A percentile compares a stretch with the other conserved stretches of the same genome.
These are phyloP conservation scores for Ulota crispa DNA, from an alignment of 225 moss, liverwort and hornwort species.

Conservation along the genomic window DNA sequence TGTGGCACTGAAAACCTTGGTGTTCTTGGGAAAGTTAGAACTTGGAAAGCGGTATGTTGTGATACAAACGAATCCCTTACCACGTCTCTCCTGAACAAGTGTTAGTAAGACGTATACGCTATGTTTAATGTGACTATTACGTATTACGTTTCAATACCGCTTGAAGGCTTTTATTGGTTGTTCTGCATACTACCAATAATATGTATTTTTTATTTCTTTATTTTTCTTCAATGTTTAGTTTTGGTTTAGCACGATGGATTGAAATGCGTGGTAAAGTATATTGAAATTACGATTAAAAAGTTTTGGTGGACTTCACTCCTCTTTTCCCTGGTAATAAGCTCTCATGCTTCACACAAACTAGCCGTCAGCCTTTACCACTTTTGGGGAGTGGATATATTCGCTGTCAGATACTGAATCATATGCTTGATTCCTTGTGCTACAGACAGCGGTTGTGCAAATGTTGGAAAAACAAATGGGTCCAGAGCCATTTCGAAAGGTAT, in stretches of 20 bases:
- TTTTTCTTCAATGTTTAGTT: background rate
- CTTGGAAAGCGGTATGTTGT: slow-evolving; percentile 89
- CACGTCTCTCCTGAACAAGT: slow-evolving; percentile 20
- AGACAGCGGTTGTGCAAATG: slow-evolving; percentile 99
- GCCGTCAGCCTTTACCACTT: slow-evolving; percentile 5
- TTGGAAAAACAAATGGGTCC: slow-evolving; percentile 99
- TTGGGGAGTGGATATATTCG: slow-evolving; percentile 15
- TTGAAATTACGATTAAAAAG: background rate
- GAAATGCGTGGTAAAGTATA: slow-evolving; percentile 1
- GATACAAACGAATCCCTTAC: slow-evolving; percentile 23
- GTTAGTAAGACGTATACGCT: slow-evolving; percentile 10
- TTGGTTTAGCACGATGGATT: background rate
- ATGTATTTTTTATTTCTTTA: background rate
- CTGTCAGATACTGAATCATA: slow-evolving; percentile 26
- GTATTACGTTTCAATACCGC: background rate
- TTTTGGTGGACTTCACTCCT: background rate
- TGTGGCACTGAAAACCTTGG: slow-evolving; percentile 92
- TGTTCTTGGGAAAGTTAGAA: slow-evolving; percentile 84
- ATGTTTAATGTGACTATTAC: slow-evolving; percentile 12
- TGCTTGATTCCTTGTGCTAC: slow-evolving; percentile 34
- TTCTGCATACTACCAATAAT: background rate
- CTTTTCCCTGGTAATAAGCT: background rate
- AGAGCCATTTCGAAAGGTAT: slow-evolving; percentile 93
- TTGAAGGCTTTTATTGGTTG: background rate
- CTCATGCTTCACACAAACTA: background rate